These are phyloP conservation scores for Cryptococcus sp. DNA, from an alignment of 1,284 basidiomycete genomes.

Conservation along the genomic window DNA sequence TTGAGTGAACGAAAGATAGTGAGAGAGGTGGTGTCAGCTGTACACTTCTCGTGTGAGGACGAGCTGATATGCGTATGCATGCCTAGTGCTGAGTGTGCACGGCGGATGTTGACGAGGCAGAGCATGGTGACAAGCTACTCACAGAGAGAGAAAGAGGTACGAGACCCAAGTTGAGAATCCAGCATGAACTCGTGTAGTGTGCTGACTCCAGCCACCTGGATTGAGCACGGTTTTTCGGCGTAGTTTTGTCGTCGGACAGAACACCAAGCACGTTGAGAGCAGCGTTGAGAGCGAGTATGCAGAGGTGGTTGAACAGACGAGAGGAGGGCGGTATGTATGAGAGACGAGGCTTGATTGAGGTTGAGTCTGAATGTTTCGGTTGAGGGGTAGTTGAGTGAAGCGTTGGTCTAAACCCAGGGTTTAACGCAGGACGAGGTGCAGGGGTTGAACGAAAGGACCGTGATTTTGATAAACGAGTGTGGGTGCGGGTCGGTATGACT, in stretches of 20 bases:
- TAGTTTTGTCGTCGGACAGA: no score
- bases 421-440: no score
- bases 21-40: no score
- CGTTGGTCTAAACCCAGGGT: no score
- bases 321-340: neutral
- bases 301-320: neutral
- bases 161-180: neutral
- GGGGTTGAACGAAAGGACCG: no score
- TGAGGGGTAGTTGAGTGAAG: neutral
- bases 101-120: neutral
- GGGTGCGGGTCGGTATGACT: no score
- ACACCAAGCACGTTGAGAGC: no score
- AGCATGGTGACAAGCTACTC: neutral
- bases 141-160: neutral
- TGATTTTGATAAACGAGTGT: no score
- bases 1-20: no score
- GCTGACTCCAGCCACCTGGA: neutral
- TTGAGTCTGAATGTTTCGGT: neutral
- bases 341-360: neutral
- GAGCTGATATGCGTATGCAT: no score
- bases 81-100: neutral
- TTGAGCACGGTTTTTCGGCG: no score
- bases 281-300: neutral
- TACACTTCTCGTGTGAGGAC: no score
- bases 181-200: conserved; percentile 1